Evolutionary conservation across 257 asterid genomes (phyloP), one percentile per base, ranked within the genome.

Genomic region (Nicotiana attenuata): DNA sequence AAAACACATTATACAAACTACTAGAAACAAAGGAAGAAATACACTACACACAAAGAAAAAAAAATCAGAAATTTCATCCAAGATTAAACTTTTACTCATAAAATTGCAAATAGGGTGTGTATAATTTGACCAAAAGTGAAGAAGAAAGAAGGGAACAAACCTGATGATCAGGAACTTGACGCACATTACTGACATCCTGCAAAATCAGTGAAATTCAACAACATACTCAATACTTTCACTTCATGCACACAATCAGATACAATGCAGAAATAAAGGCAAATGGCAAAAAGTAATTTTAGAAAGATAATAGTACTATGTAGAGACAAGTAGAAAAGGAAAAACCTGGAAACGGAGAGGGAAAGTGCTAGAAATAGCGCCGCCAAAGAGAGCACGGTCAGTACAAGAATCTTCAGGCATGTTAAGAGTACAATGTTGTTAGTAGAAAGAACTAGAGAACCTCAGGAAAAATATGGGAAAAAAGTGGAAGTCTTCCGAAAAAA

Each of bases 121-220:
- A 31, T 22, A 61, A 61, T 22, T 26, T 10, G 1, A 26, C 69
- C 47, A 65, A 65, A 55, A 24, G 59, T n/a, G 16, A 5, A 80
- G 67, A 41, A 6, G 29, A 78, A 22, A 9, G 35, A n/a, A 24
- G 14, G 5, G 10, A 55, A 73, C 90, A 60, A 47, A 93, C 98
- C 97, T 95, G 99, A 86, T 95, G 93, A 89, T 95, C 98, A 66
- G 99, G 99, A 87, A 93, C 97, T 88, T 95, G 91, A 64, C 99
- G 98, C 4, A 93, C 59, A 77, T 86, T 80, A 73, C 98, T 93
- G 14, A 93, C 96, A 87, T 95, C 99, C 98, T 95, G 59, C 83
- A 63, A 82, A 82, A 56, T 24, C 41, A 66, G 17, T 11, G 19
- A 45, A 82, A 28, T 66, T 1, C n/a, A 56, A 55, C 13, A 28